A percentile compares a stretch with the other conserved stretches of the same genome.
These are phyloP conservation scores for Cruciata laevipes DNA, from an alignment of 257 asterid species.

Conservation along the genomic window DNA sequence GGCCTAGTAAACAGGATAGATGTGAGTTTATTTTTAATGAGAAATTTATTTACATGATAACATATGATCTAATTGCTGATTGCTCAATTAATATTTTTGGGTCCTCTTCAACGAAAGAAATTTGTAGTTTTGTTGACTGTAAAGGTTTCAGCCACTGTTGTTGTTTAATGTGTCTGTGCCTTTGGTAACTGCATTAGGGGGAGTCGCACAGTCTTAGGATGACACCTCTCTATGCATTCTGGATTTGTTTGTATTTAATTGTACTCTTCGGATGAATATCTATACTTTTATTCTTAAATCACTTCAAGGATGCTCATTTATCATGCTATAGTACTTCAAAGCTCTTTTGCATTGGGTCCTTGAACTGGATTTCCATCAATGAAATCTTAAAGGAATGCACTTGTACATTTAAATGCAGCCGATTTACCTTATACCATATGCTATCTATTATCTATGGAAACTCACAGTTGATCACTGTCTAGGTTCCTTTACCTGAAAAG, in stretches of 20 bases:
- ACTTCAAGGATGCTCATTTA: background rate
- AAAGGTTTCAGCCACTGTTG: background rate
- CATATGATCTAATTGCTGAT: background rate
- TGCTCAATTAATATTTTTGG: background rate
- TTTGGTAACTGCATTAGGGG: background rate
- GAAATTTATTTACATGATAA: background rate
- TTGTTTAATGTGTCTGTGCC: background rate
- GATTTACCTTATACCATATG: background rate
- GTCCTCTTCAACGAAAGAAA: background rate
- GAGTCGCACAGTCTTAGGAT: background rate
- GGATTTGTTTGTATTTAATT: background rate
- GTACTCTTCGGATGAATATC: background rate
- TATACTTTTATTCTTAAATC: background rate
- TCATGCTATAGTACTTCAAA: background rate
- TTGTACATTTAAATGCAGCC: background rate
- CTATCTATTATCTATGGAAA: background rate
- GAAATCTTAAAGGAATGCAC: background rate
- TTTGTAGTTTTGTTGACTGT: background rate
- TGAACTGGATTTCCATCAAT: background rate
- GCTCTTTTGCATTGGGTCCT: background rate
- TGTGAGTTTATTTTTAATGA: slow-evolving; percentile 39
- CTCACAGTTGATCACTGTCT: slow-evolving; percentile 15
- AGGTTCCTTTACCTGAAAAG: slow-evolving; percentile 82
- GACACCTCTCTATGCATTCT: background rate
- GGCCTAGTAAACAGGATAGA: slow-evolving; percentile 81